phyloP scores from a whole-genome alignment of 2,329 filamentous ascomycete species.

The Alternaria atra region DNA sequence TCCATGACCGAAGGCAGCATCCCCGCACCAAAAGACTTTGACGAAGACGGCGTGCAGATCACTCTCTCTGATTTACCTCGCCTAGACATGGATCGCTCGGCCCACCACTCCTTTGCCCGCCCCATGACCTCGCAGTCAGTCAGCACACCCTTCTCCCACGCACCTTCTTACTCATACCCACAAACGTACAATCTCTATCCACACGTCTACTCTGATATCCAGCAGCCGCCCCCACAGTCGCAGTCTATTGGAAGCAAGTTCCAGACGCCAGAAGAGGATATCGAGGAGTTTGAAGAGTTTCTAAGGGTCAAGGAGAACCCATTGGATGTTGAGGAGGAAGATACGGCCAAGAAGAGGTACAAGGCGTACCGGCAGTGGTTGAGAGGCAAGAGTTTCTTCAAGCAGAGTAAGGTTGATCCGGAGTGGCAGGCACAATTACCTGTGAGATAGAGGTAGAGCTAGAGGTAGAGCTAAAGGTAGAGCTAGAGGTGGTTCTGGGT shows the following conservation, averaged over 20 bases:
- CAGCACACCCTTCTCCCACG: constrained; percentile 46
- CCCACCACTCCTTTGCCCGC: constrained; percentile 38
- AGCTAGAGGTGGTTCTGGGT: neutral
- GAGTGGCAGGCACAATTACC: constrained; percentile 54
- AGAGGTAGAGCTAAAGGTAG: neutral
- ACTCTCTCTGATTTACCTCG: constrained; percentile 24
- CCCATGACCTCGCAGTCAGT: constrained; percentile 40
- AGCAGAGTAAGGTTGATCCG: constrained; percentile 72
- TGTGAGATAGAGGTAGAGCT: constrained; percentile 30
- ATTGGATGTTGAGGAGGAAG: constrained; percentile 86
- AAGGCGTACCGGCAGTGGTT: constrained; percentile 97
- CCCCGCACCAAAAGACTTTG: constrained; percentile 26
- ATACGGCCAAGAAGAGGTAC: constrained; percentile 90
- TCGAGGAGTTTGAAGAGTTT: constrained; percentile 78
- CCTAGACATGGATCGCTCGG: constrained; percentile 36
- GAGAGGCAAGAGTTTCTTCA: constrained; percentile 92
- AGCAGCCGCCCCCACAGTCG: constrained; percentile 11
- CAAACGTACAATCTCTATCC: constrained; percentile 29
- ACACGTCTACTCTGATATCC: constrained; percentile 21
- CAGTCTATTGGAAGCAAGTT: constrained; percentile 49
- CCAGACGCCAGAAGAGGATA: constrained; percentile 68
- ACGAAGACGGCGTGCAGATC: constrained; percentile 28
- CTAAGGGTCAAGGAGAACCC: constrained; percentile 81
- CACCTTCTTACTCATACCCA: constrained; percentile 36
- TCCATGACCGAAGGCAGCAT: constrained; percentile 57